Evolutionary conservation across 352 stramenopile species (phyloP).

Genomic region (Phytophthora kernoviae): DNA sequence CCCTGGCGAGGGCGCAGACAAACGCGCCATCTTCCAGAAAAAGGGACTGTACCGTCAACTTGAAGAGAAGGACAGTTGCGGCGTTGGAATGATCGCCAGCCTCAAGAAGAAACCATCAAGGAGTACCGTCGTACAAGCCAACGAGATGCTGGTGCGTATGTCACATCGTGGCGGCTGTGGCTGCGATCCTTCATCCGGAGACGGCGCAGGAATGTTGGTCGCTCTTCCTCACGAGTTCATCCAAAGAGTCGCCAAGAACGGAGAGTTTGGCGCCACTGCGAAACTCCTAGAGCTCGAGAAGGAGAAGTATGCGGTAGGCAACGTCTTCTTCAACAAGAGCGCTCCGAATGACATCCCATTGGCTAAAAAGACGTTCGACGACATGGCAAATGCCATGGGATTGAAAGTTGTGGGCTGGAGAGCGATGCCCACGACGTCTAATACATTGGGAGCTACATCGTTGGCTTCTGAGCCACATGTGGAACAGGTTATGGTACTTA

Average conservation of each 20-base stretch:
- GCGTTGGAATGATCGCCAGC: constrained; percentile 95
- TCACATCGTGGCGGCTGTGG: constrained; percentile 94
- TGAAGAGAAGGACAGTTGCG: constrained; percentile 84
- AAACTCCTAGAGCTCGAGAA: constrained; percentile 44
- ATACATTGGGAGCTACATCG: constrained; percentile 92
- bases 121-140: constrained; percentile 92
- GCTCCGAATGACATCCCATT: constrained; percentile 72
- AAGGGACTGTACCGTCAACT: constrained; percentile 64
- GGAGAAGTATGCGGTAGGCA: constrained; percentile 93
- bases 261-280: constrained; percentile 63
- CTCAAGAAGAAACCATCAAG: constrained; percentile 94
- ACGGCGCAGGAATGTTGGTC: constrained; percentile 95
- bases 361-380: constrained; percentile 90
- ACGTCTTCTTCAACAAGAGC: constrained; percentile 88
- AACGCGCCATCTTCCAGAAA: constrained; percentile 58
- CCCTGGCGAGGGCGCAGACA: constrained; percentile 49
- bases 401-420: constrained; percentile 94
- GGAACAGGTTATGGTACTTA: constrained; percentile 94
- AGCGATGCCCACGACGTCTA: constrained; percentile 93
- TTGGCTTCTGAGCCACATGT: constrained; percentile 94
- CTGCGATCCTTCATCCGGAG: constrained; percentile 94
- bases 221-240: constrained; percentile 96
- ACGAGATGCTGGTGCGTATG: constrained; percentile 98
- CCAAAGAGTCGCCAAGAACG: constrained; percentile 74
- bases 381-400: constrained; percentile 85